A percentile compares a stretch with the other conserved stretches of the same genome.
Evolutionary conservation across 306 rosid genomes (phyloP).

Genomic region (Inga oerstediana): DNA sequence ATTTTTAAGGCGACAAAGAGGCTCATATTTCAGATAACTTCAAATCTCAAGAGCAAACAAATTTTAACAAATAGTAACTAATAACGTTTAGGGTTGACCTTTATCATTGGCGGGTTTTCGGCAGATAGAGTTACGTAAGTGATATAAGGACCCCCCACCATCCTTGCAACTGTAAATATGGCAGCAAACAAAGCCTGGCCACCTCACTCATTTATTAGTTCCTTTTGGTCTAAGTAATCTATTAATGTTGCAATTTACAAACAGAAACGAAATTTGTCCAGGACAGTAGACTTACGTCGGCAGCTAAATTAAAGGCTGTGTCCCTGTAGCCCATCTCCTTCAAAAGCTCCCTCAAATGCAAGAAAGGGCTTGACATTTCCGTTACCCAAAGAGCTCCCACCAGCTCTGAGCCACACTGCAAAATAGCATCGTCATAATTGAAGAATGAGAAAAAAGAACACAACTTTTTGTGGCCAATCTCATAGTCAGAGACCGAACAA

Average conservation of each 20-base stretch:
- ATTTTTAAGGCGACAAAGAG: not conserved
- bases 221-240: not conserved
- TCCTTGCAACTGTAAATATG: constrained; percentile 78
- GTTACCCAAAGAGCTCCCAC: constrained; percentile 77
- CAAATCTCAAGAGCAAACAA: not conserved
- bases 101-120: constrained; percentile 66
- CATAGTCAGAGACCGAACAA: not conserved
- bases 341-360: constrained; percentile 77
- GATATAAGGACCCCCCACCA: constrained; percentile 74
- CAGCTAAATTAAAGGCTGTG: constrained; percentile 67
- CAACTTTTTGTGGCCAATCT: not conserved
- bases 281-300: constrained; percentile 57
- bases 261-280: not conserved
- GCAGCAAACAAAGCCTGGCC: constrained; percentile 72
- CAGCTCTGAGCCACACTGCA: constrained; percentile 83
- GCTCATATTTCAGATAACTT: not conserved
- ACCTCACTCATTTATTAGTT: constrained; percentile 12
- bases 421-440: not conserved
- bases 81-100: constrained; percentile 45
- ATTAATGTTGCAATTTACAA: not conserved
- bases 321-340: constrained; percentile 84
- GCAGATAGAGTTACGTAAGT: constrained; percentile 61
- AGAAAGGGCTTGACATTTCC: constrained; percentile 88
- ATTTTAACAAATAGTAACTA: not conserved
- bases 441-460: not conserved